Conservation (phyloP, 345 rosid genomes). For the Brassica incana region DNA sequence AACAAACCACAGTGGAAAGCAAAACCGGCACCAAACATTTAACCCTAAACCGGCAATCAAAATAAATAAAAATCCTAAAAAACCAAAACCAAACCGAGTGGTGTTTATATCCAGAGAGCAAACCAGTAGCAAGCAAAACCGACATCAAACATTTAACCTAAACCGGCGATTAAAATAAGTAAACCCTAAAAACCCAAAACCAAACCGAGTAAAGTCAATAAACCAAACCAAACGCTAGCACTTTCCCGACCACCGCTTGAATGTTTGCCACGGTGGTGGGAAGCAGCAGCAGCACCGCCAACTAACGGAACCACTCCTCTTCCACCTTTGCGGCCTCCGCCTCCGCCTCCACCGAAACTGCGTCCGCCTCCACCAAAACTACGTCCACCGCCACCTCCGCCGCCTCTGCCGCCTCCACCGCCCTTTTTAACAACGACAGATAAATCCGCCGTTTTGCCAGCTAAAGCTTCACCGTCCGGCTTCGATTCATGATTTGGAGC, state of each 20-base stretch:
- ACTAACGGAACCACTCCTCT: conserved; percentile 9
- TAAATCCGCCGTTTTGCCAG: neutral
- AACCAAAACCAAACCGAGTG: conserved; percentile 13
- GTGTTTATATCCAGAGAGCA: neutral
- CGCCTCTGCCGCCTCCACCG: conserved; percentile 9
- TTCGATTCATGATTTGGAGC: conserved; percentile 7
- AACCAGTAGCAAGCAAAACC: conserved; percentile 14
- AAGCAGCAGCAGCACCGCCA: conserved; percentile 23
- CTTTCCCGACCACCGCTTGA: conserved; percentile 27
- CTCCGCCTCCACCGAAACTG: neutral
- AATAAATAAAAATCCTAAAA: neutral
- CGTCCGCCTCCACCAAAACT: neutral
- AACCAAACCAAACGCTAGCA: conserved; percentile 13
- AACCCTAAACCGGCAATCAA: conserved; percentile 22
- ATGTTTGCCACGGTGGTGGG: conserved; percentile 25
- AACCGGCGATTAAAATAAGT: conserved; percentile 2
- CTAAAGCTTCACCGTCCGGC: neutral
- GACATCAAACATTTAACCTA: conserved; percentile 18
- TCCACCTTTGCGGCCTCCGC: neutral
- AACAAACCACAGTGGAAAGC: conserved; percentile 14
- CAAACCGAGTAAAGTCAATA: conserved; percentile 29
- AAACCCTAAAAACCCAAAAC: conserved; percentile 11
- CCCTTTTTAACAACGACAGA: conserved; percentile 12
- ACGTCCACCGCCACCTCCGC: conserved; percentile 11
- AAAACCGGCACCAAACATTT: conserved; percentile 19